phyloP scores from a whole-genome alignment of 108 stramenopile species.

The Skeletonema menzelii region DNA sequence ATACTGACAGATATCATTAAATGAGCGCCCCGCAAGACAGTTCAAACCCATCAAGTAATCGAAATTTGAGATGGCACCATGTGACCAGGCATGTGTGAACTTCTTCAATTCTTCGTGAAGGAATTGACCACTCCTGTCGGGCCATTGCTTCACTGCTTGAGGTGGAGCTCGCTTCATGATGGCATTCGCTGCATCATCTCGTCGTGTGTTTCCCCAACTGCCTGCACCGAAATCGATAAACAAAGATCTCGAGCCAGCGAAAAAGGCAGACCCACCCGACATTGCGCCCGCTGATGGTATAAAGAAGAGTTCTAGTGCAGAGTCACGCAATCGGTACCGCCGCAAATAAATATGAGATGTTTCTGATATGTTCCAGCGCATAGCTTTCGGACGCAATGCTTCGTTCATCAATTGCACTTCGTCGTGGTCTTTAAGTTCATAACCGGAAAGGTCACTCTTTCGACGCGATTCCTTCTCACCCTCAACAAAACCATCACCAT shows the following conservation, averaged over 20 bases:
- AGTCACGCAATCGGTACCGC: slow-evolving; percentile 92
- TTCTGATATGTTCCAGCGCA: slow-evolving; percentile 88
- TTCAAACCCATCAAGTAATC: slow-evolving; percentile 96
- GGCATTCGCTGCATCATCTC: slow-evolving; percentile 85
- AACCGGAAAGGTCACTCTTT: slow-evolving; percentile 47
- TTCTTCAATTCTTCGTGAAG: slow-evolving; percentile 84
- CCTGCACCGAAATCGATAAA: slow-evolving; percentile 94
- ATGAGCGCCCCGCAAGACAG: slow-evolving; percentile 93
- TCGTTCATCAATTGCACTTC: slow-evolving; percentile 59
- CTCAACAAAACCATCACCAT: slow-evolving; percentile 74
- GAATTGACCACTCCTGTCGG: slow-evolving; percentile 79
- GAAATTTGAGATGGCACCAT: slow-evolving; percentile 93
- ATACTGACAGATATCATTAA: slow-evolving; percentile 98
- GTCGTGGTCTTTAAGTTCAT: slow-evolving; percentile 40
- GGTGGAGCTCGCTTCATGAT: slow-evolving; percentile 86
- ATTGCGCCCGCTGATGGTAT: slow-evolving; percentile 85
- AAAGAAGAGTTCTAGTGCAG: slow-evolving; percentile 94
- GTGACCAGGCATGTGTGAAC: slow-evolving; percentile 87
- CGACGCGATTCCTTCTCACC: slow-evolving; percentile 70
- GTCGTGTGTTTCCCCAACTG: slow-evolving; percentile 70
- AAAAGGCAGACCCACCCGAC: slow-evolving; percentile 76
- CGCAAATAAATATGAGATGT: slow-evolving; percentile 89
- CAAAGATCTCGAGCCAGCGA: slow-evolving; percentile 74
- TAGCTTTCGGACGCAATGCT: slow-evolving; percentile 82
- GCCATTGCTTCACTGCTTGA: slow-evolving; percentile 91